Base-by-base conservation (phyloP, 768 basidiomycete genomes). In the Pisolithus albus region DNA sequence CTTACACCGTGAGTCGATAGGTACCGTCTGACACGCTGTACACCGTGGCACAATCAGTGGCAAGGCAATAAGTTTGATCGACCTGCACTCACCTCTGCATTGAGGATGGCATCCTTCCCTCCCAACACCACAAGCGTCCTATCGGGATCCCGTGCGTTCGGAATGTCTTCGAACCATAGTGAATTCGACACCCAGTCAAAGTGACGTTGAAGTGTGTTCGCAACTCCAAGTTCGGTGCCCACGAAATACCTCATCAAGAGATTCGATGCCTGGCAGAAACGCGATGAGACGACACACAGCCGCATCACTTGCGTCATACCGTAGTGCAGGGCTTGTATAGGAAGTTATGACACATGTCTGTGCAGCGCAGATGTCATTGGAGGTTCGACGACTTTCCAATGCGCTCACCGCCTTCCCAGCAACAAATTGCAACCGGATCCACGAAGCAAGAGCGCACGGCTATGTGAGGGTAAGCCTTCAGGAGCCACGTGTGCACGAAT, bases 281-380 rank as follows among this genome's bases (percentile, higher is more conserved):
- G 24, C 36, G 56, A 34, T 46, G 23, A 56, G 48, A 42, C 10
- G n/a, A 28, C 45, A 23, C 24, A 30, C 34, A 24, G 19, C 56
- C 42, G 41, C 45, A 28, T 38, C 43, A 54, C 13, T 30, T 28
- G 50, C 26, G 48, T 24, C 43, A 69, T 68, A 85, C 88, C 28
- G 80, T 85, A 44, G 68, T 73, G 46, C 84, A 83, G 26, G 72
- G 75, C 7, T 81, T 75, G 65, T 94, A 95, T 48, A 93, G 72
- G 69, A 95, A 95, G 63, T 92, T 92, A 70, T 87, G 88, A 65
- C 92, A 94, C 24, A 94, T 82, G 67, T 92, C 91, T 87, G 59
- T 19, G 24, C 42, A 49, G 50, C 5, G 37, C 15, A 23, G 13
- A 19, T 38, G 39, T 16, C 40, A 54, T 45, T 49, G 48, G 28